A percentile compares a stretch with the other conserved stretches of the same genome.
These are phyloP conservation scores for Fraxinus excelsior DNA, from an alignment of 257 asterid genomes.

Conservation along the genomic window DNA sequence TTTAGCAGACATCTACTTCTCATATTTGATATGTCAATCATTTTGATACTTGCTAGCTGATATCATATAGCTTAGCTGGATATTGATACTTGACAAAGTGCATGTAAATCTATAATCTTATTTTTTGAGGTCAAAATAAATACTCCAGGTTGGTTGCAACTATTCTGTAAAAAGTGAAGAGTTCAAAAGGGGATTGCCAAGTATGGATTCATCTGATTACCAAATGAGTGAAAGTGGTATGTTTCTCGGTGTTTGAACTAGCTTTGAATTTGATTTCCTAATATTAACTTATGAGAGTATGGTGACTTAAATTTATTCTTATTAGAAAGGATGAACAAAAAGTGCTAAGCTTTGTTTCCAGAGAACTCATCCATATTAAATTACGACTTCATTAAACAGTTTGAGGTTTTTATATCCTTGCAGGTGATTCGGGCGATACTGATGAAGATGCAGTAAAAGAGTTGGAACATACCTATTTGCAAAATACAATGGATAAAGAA, in stretches of 20 bases:
- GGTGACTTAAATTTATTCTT: not conserved
- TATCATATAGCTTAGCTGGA: not conserved
- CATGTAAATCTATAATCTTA: not conserved
- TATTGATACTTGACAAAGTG: not conserved
- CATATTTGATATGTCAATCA: not conserved
- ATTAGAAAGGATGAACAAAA: not conserved
- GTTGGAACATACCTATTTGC: constrained; percentile 93
- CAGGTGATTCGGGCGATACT: constrained; percentile 83
- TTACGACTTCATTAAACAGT: constrained; percentile 6
- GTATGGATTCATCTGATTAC: constrained; percentile 88
- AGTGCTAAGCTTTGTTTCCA: constrained; percentile 7
- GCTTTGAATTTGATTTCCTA: constrained; percentile 7
- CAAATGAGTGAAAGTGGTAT: constrained; percentile 92
- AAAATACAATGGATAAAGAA: constrained; percentile 93
- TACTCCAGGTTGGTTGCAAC: constrained; percentile 50
- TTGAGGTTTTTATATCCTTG: constrained; percentile 21
- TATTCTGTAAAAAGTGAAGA: constrained; percentile 72
- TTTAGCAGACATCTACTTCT: not conserved
- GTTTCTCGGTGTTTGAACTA: constrained; percentile 29
- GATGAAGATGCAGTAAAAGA: constrained; percentile 93
- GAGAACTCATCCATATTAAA: not conserved
- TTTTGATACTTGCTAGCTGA: not conserved
- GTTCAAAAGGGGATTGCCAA: constrained; percentile 85
- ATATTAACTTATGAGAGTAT: not conserved
- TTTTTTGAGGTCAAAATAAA: constrained; percentile 14